Conservation (phyloP, 352 stramenopile genomes). For the Globisporangium radiosum region DNA sequence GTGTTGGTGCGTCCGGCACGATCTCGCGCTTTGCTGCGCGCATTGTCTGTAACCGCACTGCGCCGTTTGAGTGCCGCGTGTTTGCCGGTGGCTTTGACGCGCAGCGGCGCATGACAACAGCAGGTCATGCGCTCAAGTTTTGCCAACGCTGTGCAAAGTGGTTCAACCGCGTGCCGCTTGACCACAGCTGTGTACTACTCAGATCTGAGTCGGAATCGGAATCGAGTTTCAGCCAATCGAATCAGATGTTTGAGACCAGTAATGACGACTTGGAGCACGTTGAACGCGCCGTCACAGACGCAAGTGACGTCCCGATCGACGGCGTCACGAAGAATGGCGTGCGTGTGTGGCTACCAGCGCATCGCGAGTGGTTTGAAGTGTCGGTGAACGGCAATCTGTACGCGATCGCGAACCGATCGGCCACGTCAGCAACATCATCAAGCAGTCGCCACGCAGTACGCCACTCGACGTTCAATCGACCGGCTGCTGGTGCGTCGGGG, state of each 20-base stretch:
- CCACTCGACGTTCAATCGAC: slow-evolving; percentile 65
- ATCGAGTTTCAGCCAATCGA: neutral
- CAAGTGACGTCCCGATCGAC: slow-evolving; percentile 42
- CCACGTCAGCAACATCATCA: slow-evolving; percentile 9
- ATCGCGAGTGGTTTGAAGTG: slow-evolving; percentile 73
- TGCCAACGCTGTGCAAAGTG: slow-evolving; percentile 41
- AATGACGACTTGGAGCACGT: slow-evolving; percentile 32
- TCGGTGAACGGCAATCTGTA: slow-evolving; percentile 77
- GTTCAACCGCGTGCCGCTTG: slow-evolving; percentile 34
- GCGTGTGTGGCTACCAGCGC: slow-evolving; percentile 65
- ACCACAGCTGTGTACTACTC: slow-evolving; percentile 35
- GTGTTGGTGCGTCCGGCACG: slow-evolving; percentile 63
- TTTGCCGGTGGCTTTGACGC: slow-evolving; percentile 70
- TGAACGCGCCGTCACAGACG: slow-evolving; percentile 29
- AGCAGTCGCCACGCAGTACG: slow-evolving; percentile 20
- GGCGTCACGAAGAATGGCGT: slow-evolving; percentile 81
- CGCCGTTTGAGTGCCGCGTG: slow-evolving; percentile 59
- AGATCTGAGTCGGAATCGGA: slow-evolving; percentile 3
- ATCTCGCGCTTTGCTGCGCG: slow-evolving; percentile 69
- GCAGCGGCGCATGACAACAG: slow-evolving; percentile 41
- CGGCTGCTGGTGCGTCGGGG: slow-evolving; percentile 25
- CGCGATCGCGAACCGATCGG: slow-evolving; percentile 40
- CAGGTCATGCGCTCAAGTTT: slow-evolving; percentile 60
- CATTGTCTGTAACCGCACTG: slow-evolving; percentile 50
- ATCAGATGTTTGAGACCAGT: too few species aligned